Conservation (phyloP, 176 grass and related monocot genomes). For the Eragrostis curvula region DNA sequence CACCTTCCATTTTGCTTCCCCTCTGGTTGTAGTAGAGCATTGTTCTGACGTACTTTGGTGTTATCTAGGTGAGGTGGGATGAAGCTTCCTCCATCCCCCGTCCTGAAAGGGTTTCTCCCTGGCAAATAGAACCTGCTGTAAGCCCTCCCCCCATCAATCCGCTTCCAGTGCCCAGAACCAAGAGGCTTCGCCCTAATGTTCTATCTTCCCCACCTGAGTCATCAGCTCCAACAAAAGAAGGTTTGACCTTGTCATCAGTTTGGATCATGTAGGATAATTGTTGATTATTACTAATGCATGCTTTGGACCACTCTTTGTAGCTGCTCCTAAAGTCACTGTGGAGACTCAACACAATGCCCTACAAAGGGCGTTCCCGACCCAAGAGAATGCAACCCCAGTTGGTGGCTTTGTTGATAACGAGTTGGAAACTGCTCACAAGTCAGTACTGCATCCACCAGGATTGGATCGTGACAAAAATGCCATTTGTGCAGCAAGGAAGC, state of each 20-base stretch:
- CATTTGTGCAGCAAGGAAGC: conserved; percentile 41
- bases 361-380: conserved; percentile 67
- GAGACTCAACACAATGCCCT: conserved; percentile 53
- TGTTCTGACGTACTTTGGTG: conserved; percentile 25
- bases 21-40: background rate
- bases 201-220: conserved; percentile 50
- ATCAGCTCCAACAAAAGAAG: conserved; percentile 78
- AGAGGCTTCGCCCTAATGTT: conserved; percentile 64
- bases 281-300: conserved; percentile 28
- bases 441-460: conserved; percentile 34
- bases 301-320: conserved; percentile 29
- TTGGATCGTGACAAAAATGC: conserved; percentile 44
- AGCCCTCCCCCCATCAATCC: conserved; percentile 71
- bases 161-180: conserved; percentile 60
- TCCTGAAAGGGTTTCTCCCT: conserved; percentile 97
- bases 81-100: conserved; percentile 82
- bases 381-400: conserved; percentile 55
- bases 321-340: conserved; percentile 47
- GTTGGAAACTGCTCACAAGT: conserved; percentile 43
- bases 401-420: conserved; percentile 43
- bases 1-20: background rate
- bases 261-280: background rate
- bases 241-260: conserved; percentile 43
- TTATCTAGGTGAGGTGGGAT: conserved; percentile 85
- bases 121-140: conserved; percentile 89